These are phyloP conservation scores for Oryza meyeriana DNA, from an alignment of 176 grass and related monocot species.

Conservation along the genomic window DNA sequence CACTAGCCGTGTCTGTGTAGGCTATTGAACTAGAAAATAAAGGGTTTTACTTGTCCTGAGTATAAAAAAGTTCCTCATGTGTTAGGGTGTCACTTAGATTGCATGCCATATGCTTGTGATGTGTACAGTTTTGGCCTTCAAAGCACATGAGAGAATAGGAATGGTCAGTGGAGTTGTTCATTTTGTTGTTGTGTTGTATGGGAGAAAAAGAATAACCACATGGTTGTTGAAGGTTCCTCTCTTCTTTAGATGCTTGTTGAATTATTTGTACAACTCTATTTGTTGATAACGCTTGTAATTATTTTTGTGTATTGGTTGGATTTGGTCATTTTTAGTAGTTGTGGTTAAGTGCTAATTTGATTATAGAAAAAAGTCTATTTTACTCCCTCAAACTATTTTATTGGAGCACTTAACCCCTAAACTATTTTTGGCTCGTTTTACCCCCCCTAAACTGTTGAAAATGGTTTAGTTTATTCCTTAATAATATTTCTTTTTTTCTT, in stretches of 20 bases:
- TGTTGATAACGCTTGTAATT: neutral
- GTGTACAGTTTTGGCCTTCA: neutral
- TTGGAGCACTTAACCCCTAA: too few relatives aligned
- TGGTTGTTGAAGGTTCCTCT: neutral
- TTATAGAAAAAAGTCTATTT: too few relatives aligned
- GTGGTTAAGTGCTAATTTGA: too few relatives aligned
- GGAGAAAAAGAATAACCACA: neutral
- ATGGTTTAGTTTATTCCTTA: too few relatives aligned
- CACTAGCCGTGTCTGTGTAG: neutral
- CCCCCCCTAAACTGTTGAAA: too few relatives aligned
- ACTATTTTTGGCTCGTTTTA: too few relatives aligned
- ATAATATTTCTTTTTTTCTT: too few relatives aligned
- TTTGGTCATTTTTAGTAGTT: too few relatives aligned
- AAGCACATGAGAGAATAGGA: neutral
- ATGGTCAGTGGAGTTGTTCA: neutral
- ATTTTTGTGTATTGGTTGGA: too few relatives aligned
- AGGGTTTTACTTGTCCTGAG: neutral
- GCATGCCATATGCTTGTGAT: neutral
- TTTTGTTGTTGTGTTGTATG: neutral
- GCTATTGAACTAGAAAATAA: neutral
- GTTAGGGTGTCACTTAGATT: neutral
- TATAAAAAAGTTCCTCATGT: neutral
- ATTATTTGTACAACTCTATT: neutral
- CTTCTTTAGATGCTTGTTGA: neutral
- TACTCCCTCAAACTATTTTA: too few relatives aligned